Conservation (phyloP, 2,329 filamentous ascomycete species). For the Metarhizium rileyi region DNA sequence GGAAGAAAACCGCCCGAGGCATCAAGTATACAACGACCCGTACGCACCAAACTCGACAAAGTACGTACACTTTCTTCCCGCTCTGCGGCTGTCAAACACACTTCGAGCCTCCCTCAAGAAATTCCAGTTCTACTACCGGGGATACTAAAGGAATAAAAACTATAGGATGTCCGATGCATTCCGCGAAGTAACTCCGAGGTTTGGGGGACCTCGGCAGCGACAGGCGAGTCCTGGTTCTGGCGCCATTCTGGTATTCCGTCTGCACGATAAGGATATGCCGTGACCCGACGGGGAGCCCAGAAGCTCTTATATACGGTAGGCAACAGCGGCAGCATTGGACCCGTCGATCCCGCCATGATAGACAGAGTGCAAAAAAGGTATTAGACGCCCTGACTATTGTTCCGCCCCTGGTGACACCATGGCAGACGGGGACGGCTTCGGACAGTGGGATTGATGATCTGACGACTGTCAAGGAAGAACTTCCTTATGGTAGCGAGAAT, state of each 20-base stretch:
- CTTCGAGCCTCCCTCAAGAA: no score
- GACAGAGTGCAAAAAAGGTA: neutral
- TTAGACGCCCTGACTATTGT: neutral
- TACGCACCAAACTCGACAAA: neutral
- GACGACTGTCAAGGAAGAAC: neutral
- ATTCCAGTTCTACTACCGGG: no score
- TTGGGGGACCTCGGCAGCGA: neutral
- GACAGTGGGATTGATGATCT: conserved; percentile 2
- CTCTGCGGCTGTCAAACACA: no score
- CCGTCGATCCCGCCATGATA: conserved; percentile 4
- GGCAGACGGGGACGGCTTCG: neutral
- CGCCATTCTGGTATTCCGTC: conserved; percentile 2
- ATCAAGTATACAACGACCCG: neutral
- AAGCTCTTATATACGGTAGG: conserved; percentile 2
- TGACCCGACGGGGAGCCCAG: neutral
- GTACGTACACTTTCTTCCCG: neutral
- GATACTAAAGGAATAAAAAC: neutral
- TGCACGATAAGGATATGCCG: conserved; percentile 3
- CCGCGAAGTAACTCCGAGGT: neutral
- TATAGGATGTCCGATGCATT: neutral
- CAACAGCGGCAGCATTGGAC: neutral
- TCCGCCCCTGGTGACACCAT: neutral
- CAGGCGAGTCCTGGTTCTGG: neutral
- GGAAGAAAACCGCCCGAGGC: neutral
- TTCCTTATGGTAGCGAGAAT: neutral